These are phyloP conservation scores for Tetradesmus lagerheimii DNA, from an alignment of 139 green algal genomes.

Conservation along the genomic window DNA sequence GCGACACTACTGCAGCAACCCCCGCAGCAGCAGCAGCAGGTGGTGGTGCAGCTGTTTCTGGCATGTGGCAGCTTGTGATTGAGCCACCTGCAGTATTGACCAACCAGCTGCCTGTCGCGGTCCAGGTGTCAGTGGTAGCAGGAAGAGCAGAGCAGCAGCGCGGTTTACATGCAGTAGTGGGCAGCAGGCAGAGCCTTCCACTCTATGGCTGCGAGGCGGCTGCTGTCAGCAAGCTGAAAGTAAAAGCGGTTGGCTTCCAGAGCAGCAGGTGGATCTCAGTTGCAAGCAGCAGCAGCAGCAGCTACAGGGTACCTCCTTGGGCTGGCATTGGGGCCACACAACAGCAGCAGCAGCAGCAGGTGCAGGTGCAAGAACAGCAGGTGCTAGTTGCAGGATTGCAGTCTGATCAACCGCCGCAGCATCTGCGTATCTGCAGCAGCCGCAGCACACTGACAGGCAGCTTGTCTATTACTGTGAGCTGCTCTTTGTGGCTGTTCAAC, in stretches of 20 bases:
- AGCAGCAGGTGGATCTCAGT: slow-evolving; percentile 47
- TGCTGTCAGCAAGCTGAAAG: slow-evolving; percentile 27
- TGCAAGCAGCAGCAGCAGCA: slow-evolving; percentile 25
- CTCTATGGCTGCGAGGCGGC: slow-evolving; percentile 34
- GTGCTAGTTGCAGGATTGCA: background rate
- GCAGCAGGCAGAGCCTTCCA: slow-evolving; percentile 1
- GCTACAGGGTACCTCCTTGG: background rate
- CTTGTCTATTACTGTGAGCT: slow-evolving; percentile 32
- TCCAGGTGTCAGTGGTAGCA: slow-evolving; percentile 48
- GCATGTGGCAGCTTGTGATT: slow-evolving; percentile 64
- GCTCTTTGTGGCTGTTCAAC: slow-evolving; percentile 53
- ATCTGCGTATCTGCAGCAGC: slow-evolving; percentile 14
- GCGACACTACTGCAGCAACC: background rate
- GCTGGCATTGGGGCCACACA: background rate
- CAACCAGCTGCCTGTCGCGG: slow-evolving; percentile 72
- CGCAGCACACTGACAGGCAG: background rate
- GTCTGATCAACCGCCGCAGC: slow-evolving; percentile 22
- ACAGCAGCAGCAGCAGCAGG: slow-evolving; percentile 17
- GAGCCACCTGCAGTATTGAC: slow-evolving; percentile 63
- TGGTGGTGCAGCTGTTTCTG: background rate
- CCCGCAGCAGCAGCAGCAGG: background rate
- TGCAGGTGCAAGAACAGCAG: background rate
- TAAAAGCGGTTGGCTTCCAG: slow-evolving; percentile 58
- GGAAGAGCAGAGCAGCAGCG: slow-evolving; percentile 16
- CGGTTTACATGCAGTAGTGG: slow-evolving; percentile 8